phyloP scores from a whole-genome alignment of 257 asterid species.

The Linderniella brevidens region DNA sequence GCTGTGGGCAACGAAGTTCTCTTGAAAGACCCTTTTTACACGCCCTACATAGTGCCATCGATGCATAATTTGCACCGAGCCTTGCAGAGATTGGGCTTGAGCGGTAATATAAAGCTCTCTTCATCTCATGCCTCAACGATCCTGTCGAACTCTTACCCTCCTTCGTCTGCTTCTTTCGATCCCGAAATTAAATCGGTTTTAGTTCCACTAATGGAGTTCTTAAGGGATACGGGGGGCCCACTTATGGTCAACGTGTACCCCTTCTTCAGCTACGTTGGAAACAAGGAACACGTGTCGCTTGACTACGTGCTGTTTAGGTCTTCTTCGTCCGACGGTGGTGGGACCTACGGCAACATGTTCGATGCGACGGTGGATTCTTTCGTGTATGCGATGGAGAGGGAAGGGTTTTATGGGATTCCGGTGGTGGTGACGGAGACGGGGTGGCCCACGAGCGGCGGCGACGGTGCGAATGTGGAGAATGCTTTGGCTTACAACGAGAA shows the following conservation, averaged over 20 bases:
- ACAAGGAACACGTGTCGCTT: conserved; percentile 15
- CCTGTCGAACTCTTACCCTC: conserved; percentile 38
- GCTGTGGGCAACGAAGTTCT: conserved; percentile 54
- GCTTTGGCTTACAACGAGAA: conserved; percentile 50
- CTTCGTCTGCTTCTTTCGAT: conserved; percentile 34
- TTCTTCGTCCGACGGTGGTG: conserved; percentile 17
- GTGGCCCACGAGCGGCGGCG: conserved; percentile 54
- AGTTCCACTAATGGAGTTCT: conserved; percentile 27
- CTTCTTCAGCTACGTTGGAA: conserved; percentile 30
- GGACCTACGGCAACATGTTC: conserved; percentile 33
- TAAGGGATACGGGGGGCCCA: conserved; percentile 27
- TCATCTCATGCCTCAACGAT: conserved; percentile 41
- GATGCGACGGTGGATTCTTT: conserved; percentile 57
- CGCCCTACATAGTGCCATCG: conserved; percentile 33
- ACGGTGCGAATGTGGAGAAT: conserved; percentile 28
- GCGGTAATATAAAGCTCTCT: conserved; percentile 28
- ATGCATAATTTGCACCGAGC: conserved; percentile 35
- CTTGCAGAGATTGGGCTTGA: conserved; percentile 27
- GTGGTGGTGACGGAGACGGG: conserved; percentile 73
- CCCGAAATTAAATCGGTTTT: conserved; percentile 15
- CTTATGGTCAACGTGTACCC: conserved; percentile 62
- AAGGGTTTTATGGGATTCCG: conserved; percentile 39
- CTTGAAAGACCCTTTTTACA: conserved; percentile 33
- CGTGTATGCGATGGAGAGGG: conserved; percentile 58
- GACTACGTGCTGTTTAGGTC: conserved; percentile 48